A percentile compares a stretch with the other conserved stretches of the same genome.
phyloP scores from a whole-genome alignment of 2,329 filamentous ascomycete species.

The Cercospora nicotianae region DNA sequence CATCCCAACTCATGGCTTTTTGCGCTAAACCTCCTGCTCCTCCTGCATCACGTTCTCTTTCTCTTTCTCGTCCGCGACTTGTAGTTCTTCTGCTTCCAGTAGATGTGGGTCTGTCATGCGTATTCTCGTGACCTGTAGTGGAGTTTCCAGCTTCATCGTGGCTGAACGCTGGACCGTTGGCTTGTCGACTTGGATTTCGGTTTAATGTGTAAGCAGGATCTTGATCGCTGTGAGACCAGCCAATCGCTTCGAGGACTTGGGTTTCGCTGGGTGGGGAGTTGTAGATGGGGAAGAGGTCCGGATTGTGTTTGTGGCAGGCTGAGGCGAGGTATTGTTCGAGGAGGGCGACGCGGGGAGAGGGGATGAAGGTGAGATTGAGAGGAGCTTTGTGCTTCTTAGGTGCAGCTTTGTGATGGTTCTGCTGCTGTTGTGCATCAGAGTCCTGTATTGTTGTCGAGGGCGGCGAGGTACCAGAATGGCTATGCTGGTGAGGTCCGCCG shows the following conservation, averaged over 20 bases:
- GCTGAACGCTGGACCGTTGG: neutral
- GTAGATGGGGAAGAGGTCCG: conserved; percentile 39
- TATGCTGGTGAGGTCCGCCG: neutral
- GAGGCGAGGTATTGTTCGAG: conserved; percentile 44
- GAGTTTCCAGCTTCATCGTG: neutral
- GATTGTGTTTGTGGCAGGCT: conserved; percentile 41
- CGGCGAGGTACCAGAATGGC: neutral
- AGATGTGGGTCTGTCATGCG: neutral
- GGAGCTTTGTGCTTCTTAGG: conserved; percentile 34
- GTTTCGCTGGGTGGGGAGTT: conserved; percentile 41
- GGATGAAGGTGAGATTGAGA: conserved; percentile 42
- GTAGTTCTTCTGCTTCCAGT: neutral
- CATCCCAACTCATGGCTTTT: conserved; percentile 43
- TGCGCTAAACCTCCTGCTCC: neutral
- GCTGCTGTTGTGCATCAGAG: neutral
- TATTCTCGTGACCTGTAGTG: neutral
- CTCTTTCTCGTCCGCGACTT: neutral
- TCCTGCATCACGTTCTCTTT: conserved; percentile 17
- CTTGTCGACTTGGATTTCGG: neutral
- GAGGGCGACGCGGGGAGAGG: conserved; percentile 40
- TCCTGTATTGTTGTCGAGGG: neutral
- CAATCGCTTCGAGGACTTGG: conserved; percentile 46
- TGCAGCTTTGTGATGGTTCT: neutral
- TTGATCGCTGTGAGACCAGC: conserved; percentile 44
- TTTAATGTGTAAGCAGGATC: conserved; percentile 20